phyloP scores from a whole-genome alignment of 768 basidiomycete species.

The Naganishia kalamii region DNA sequence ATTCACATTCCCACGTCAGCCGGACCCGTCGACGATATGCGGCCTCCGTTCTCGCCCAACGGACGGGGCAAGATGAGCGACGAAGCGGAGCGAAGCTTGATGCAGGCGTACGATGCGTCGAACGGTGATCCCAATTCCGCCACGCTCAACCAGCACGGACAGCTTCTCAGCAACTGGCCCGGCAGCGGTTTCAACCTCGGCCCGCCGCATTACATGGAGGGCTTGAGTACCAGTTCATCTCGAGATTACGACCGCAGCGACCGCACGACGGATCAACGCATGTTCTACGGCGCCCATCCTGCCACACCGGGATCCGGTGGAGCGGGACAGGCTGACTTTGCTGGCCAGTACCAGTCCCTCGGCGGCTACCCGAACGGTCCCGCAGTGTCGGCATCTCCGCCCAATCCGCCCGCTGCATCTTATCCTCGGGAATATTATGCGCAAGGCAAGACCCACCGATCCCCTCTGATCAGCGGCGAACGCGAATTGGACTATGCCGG shows the following conservation, averaged over 20 bases:
- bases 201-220: constrained; percentile 8
- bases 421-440: constrained; percentile 12
- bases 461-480: constrained; percentile 9
- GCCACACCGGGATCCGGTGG: constrained; percentile 1
- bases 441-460: not conserved
- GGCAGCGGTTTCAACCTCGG: not conserved
- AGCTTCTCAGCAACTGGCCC: constrained; percentile 12
- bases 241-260: constrained; percentile 15
- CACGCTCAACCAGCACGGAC: constrained; percentile 4
- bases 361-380: not conserved
- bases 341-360: not conserved
- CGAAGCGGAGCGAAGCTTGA: constrained; percentile 1
- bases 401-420: not conserved
- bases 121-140: constrained; percentile 2
- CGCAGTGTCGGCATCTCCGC: constrained; percentile 2
- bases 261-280: constrained; percentile 14
- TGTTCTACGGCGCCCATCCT: constrained; percentile 4
- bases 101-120: constrained; percentile 7
- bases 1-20: constrained; percentile 6
- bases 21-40: constrained; percentile 1
- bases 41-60: not conserved
- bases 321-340: not conserved
- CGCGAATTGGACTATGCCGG: constrained; percentile 5
- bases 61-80: not conserved
- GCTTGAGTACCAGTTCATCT: constrained; percentile 6